Base-by-base conservation (phyloP, 75 land plant species). In the Ceratopteris richardii region DNA sequence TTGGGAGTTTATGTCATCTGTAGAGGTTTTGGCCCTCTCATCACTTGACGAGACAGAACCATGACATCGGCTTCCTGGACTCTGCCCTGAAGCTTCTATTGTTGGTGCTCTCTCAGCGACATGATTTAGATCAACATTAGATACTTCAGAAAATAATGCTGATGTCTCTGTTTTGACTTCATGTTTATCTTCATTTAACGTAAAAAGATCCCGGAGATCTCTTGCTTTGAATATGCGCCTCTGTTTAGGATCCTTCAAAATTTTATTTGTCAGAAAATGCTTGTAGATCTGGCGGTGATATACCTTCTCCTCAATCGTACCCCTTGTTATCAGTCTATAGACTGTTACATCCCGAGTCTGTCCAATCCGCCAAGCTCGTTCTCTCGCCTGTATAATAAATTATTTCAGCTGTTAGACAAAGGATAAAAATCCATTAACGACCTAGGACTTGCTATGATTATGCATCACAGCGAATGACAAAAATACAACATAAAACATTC, bases 301-400 rank as follows among this genome's bases (percentile, higher is more conserved):
- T 20, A 94, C 80, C 70, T 94, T 94, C 66, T 94, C 98, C 60
- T 94, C 98, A 61, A 94, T 94, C 5, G 98, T 89, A 60, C 98
- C 98, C 42, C 90, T 79, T 3, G 87, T 94, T 21, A 94, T 88
- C 61, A 94, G 71, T 51, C 98, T 80, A 65, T 89, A 94, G 25
- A 94, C 66, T 19, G 77, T 82, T n/a, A 94, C 98, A 74, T 94
- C 98, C 59, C 75, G 64, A 36, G 64, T 83, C 64, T 94, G 98
- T 26, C 98, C 98, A 66, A 94, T 89, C 14, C 98, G 86, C 98
- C 98, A 94, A 69, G 96, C 98, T 51, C 98, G 84, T 65, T 94
- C 98, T 60, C 98, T 80, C 27, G 98, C 98, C 98, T 94, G 55
- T 50, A 40, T 9, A 33, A 33, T 3, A 4, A 4, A 33, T 4